Base-by-base conservation (phyloP, 2,329 filamentous ascomycete genomes). In the Fusarium papillatum region DNA sequence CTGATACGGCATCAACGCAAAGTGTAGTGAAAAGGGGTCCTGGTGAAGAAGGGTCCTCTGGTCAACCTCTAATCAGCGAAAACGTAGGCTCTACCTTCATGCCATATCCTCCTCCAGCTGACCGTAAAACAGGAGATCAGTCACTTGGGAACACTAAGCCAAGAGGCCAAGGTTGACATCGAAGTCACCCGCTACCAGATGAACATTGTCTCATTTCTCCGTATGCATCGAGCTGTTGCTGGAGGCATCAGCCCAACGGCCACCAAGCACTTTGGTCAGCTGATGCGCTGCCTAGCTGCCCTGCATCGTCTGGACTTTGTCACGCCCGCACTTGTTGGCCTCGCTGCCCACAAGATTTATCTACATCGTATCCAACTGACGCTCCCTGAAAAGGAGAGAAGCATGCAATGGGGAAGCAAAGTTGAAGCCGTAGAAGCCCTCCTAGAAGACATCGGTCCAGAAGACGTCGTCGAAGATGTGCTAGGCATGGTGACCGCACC, bases 381-480 rank as follows among this genome's bases (percentile, higher is more conserved):
- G 0, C 84, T 85, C 2, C 89, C 95, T 1, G 89, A 91, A 72
- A 91, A 92, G 69, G 97, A 98, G 85, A 89, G 95, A 60, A 98
- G 95, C 82, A 90, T 98, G 87, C 95, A 98, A 82, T 99, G 97
- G 92, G 97, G 97, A 0, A 98, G 96, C 82, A 92, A 94, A 65
- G 77, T 93, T 0, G 88, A 89, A 36, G 94, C 94, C 6, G 91
- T 98, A 2, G 88, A 90, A 74, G 87, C 89, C 19, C 77, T 95
- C 61, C 84, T 98, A 4, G 90, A 93, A 38, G 90, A 86, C 8
- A 81, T 93, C 13, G 88, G 88, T 1, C 87, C 91, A 0, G 91
- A 93, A 75, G 89, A 91, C 50, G 88, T 94, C 5, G 87, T 94
- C 46, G 91, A 93, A 70, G 91, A 93, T 78, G 91, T 93, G 5